Evolutionary conservation across 2,329 filamentous ascomycete species (phyloP).

Genomic region (Sarocladium kiliense): DNA sequence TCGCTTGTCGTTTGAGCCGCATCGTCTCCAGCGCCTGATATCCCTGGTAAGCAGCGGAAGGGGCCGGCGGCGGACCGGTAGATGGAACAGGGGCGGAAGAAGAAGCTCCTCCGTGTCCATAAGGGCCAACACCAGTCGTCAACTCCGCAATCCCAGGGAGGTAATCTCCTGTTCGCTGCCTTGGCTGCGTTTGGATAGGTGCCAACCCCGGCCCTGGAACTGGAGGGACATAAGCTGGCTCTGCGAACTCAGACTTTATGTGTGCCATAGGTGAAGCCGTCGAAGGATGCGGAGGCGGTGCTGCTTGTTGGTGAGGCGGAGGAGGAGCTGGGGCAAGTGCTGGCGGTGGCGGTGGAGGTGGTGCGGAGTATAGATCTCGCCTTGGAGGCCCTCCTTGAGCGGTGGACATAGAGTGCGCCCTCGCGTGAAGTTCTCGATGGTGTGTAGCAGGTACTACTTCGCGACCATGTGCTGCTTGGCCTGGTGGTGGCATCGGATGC

Average conservation of each 20-base stretch:
- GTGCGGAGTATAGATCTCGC: constrained; percentile 32
- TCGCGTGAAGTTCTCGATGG: constrained; percentile 16
- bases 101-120: constrained; percentile 33
- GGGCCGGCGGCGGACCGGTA: not conserved
- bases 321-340: constrained; percentile 1
- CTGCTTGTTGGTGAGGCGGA: constrained; percentile 7
- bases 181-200: constrained; percentile 44
- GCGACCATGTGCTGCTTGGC: constrained; percentile 32
- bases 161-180: constrained; percentile 35
- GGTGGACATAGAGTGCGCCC: constrained; percentile 18
- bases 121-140: constrained; percentile 58
- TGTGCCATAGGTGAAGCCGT: constrained; percentile 14
- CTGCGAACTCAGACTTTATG: not conserved
- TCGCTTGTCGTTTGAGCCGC: constrained; percentile 48
- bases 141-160: constrained; percentile 59
- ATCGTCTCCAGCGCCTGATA: constrained; percentile 33
- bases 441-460: constrained; percentile 26
- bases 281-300: constrained; percentile 14
- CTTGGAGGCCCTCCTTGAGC: constrained; percentile 28
- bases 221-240: not conserved
- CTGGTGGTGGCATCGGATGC: not conserved
- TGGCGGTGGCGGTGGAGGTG: constrained; percentile 22
- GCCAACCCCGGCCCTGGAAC: constrained; percentile 38
- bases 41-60: constrained; percentile 24
- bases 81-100: constrained; percentile 11